A percentile compares a stretch with the other conserved stretches of the same genome.
phyloP scores from a whole-genome alignment of 768 basidiomycete genomes.

The Kwoniella sp. region DNA sequence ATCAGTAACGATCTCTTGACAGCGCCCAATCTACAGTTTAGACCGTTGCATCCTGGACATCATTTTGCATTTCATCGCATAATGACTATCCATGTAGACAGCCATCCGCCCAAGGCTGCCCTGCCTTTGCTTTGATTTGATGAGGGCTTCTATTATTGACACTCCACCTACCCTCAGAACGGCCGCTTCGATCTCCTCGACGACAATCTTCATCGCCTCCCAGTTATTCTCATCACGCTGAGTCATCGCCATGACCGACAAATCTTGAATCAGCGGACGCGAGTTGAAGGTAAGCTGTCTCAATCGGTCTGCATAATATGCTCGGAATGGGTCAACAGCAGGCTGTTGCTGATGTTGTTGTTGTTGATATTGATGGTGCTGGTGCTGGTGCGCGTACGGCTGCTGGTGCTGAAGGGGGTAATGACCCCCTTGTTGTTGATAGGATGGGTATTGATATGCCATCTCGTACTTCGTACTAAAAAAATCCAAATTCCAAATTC shows the following conservation, averaged over 20 bases:
- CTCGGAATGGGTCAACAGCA: constrained; percentile 44
- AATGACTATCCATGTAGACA: not conserved
- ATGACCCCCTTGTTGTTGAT: not conserved
- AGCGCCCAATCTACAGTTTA: too few relatives aligned
- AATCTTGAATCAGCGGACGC: constrained; percentile 84
- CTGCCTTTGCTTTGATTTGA: constrained; percentile 48
- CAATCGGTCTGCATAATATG: constrained; percentile 46
- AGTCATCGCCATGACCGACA: constrained; percentile 77
- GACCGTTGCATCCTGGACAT: not conserved
- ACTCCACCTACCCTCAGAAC: constrained; percentile 40
- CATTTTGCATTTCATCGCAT: not conserved
- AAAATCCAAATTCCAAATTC: too few relatives aligned
- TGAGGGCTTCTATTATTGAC: not conserved
- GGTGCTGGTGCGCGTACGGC: constrained; percentile 6
- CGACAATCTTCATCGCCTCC: constrained; percentile 47
- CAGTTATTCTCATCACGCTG: constrained; percentile 47
- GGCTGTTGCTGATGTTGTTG: constrained; percentile 7
- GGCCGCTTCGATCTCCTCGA: constrained; percentile 48
- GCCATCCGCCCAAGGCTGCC: not conserved
- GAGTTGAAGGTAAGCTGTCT: constrained; percentile 81
- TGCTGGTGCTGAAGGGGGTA: constrained; percentile 13
- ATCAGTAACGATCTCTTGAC: constrained; percentile 3
- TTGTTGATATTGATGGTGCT: constrained; percentile 2
- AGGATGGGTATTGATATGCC: constrained; percentile 2
- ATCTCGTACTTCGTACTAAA: not conserved